Percentiles rank a stretch among this genome's conserved stretches.
phyloP scores from a whole-genome alignment of 495 filamentous ascomycete genomes.

The Neurospora hispaniola region DNA sequence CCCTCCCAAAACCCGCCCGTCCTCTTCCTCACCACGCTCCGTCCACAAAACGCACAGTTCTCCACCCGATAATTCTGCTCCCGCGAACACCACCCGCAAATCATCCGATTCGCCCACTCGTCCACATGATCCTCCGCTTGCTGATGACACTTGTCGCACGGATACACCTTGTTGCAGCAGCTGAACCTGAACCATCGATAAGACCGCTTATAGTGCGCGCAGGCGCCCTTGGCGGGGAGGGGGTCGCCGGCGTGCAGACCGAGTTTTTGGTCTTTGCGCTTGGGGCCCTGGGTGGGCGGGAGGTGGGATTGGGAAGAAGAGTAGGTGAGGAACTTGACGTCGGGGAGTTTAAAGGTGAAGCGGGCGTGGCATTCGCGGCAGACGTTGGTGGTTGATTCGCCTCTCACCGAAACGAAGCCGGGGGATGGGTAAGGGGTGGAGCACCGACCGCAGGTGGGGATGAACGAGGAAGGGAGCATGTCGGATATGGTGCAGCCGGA shows the following conservation, averaged over 20 bases:
- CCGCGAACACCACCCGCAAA: constrained; percentile 73
- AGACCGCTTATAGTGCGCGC: constrained; percentile 66
- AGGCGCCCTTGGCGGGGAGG: constrained; percentile 64
- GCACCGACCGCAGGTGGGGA: constrained; percentile 73
- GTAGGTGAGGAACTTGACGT: constrained; percentile 70
- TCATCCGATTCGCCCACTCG: constrained; percentile 83
- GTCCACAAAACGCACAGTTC: constrained; percentile 66
- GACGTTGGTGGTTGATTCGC: constrained; percentile 64
- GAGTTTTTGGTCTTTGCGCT: constrained; percentile 58
- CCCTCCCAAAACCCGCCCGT: constrained; percentile 87
- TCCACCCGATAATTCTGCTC: constrained; percentile 79
- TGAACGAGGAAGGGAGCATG: constrained; percentile 68
- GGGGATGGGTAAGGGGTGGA: constrained; percentile 49
- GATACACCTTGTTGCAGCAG: constrained; percentile 49
- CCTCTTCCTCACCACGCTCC: constrained; percentile 51
- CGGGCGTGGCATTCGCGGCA: constrained; percentile 76
- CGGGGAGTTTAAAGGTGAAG: constrained; percentile 74
- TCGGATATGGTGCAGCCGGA: constrained; percentile 69
- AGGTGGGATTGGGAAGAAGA: constrained; percentile 35
- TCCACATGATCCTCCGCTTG: constrained; percentile 57
- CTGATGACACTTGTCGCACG: constrained; percentile 84
- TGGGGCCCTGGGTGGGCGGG: constrained; percentile 30
- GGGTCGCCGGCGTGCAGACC: constrained; percentile 73
- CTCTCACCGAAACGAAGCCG: constrained; percentile 60
- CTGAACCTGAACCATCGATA: constrained; percentile 79